These are phyloP conservation scores for Aspergillus bertholletiae DNA, from an alignment of 495 filamentous ascomycete genomes.

Conservation along the genomic window DNA sequence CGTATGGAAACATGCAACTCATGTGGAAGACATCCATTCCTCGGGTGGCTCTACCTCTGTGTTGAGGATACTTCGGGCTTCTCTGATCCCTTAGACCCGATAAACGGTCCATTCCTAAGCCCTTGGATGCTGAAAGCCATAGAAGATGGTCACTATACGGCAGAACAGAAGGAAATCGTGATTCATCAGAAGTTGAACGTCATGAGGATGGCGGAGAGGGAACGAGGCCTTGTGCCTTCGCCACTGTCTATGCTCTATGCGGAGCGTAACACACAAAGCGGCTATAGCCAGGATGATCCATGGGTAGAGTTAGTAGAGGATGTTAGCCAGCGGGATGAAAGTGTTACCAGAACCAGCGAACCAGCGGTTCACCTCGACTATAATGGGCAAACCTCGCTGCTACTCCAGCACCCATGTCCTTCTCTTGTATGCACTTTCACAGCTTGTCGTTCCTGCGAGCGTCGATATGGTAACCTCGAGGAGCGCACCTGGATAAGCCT, in stretches of 20 bases:
- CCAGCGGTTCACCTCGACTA: neutral
- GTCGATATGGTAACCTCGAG: slow-evolving; percentile 19
- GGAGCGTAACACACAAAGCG: slow-evolving; percentile 9
- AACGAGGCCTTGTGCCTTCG: slow-evolving; percentile 3
- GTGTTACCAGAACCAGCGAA: neutral
- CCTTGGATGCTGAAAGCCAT: slow-evolving; percentile 43
- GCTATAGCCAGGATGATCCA: slow-evolving; percentile 8
- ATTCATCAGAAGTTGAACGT: slow-evolving; percentile 37
- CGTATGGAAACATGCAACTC: slow-evolving; percentile 40
- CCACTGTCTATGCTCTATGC: slow-evolving; percentile 6
- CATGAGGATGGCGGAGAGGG: slow-evolving; percentile 16
- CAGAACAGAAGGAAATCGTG: slow-evolving; percentile 39
- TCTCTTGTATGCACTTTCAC: slow-evolving; percentile 43
- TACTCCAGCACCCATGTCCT: slow-evolving; percentile 3
- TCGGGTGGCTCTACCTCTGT: slow-evolving; percentile 68
- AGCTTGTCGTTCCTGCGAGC: slow-evolving; percentile 50
- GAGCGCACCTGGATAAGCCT: slow-evolving; percentile 48
- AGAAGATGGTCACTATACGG: slow-evolving; percentile 47
- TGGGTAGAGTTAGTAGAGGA: neutral
- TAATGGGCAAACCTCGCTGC: neutral
- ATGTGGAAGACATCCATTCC: slow-evolving; percentile 44
- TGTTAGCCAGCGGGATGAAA: slow-evolving; percentile 2
- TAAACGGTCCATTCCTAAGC: slow-evolving; percentile 29
- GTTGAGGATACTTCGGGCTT: slow-evolving; percentile 46
- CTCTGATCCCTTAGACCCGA: slow-evolving; percentile 17